Base-by-base conservation (phyloP, 257 asterid genomes). In the Ocimum tenuiflorum region DNA sequence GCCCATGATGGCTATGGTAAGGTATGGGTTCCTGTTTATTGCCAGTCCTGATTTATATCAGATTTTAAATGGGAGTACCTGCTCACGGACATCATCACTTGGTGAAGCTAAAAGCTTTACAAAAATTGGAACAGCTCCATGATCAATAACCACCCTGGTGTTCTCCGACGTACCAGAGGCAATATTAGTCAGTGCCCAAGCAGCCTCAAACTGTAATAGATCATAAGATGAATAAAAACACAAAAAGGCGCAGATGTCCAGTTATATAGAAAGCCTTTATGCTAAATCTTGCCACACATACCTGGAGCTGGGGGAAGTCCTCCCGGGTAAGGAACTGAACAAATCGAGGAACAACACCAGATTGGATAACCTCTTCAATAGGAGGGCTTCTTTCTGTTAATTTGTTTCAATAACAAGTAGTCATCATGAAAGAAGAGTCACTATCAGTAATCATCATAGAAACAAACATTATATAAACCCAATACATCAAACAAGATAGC, bases 101-200 rank as follows among this genome's bases (percentile, higher is more conserved):
- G 95, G 95, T 54, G 98, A 91, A 50, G 77, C 83, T 50, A 91
- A 83, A 63, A 91, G 98, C 82, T 83, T 85, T 14, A 79, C 90
- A 65, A 91, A 88, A 71, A 86, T 77, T 41, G 96, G 98, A 50
- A 91, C 88, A 14, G 98, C 95, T 4, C 87, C 96, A 75, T 86
- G 95, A 70, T 86, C 91, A 70, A 91, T 83, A 68, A 88, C 98
- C 71, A 91, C 94, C 71, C 82, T 86, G 20, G 98, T 91, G 68
- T 88, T 79, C 70, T 91, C 95, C 8, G 98, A 91, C 42, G 98
- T 91, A 43, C 98, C 98, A 69, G 96, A 88, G 7, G 98, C 98
- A 70, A 91, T 88, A 78, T 91, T 91, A 53, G 98, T 91, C 47
- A 91, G 95, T 3, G 98, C 98, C 98, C 98, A 91, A 65, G 96